Conservation (phyloP, 2,329 filamentous ascomycete species). For the Claviceps spartinae region DNA sequence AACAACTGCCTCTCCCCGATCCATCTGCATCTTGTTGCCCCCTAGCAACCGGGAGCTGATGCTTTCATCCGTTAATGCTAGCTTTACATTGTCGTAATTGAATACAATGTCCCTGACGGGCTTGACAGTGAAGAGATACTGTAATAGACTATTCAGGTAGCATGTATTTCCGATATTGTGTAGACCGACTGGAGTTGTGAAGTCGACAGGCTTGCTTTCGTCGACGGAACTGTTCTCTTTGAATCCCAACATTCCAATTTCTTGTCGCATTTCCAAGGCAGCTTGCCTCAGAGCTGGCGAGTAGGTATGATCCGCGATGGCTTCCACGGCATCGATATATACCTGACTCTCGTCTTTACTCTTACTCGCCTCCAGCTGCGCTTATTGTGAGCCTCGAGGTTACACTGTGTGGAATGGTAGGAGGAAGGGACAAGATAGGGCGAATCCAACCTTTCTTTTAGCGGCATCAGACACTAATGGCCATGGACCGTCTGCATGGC, state of each 20-base stretch:
- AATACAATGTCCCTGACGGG: conserved; percentile 70
- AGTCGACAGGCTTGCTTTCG: conserved; percentile 14
- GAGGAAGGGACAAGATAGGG: neutral
- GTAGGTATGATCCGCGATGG: conserved; percentile 18
- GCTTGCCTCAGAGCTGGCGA: conserved; percentile 13
- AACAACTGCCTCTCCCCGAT: conserved; percentile 43
- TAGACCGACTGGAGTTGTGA: conserved; percentile 66
- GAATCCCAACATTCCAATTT: conserved; percentile 6
- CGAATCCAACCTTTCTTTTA: conserved; percentile 16
- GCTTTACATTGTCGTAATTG: conserved; percentile 56
- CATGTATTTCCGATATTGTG: conserved; percentile 96
- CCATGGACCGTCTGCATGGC: conserved; percentile 11
- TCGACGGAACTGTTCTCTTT: conserved; percentile 4
- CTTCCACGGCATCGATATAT: conserved; percentile 22
- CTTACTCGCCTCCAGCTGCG: conserved; percentile 14
- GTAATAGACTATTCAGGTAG: conserved; percentile 90
- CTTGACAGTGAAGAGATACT: conserved; percentile 85
- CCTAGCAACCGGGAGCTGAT: conserved; percentile 60
- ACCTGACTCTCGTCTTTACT: conserved; percentile 17
- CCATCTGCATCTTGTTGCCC: conserved; percentile 41
- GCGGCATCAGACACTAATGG: conserved; percentile 13
- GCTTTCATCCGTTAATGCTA: conserved; percentile 50
- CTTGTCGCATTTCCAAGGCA: conserved; percentile 13
- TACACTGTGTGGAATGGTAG: neutral
- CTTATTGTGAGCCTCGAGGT: neutral